Conservation (phyloP, 345 rosid genomes). For the Capsella bursapastoris region DNA sequence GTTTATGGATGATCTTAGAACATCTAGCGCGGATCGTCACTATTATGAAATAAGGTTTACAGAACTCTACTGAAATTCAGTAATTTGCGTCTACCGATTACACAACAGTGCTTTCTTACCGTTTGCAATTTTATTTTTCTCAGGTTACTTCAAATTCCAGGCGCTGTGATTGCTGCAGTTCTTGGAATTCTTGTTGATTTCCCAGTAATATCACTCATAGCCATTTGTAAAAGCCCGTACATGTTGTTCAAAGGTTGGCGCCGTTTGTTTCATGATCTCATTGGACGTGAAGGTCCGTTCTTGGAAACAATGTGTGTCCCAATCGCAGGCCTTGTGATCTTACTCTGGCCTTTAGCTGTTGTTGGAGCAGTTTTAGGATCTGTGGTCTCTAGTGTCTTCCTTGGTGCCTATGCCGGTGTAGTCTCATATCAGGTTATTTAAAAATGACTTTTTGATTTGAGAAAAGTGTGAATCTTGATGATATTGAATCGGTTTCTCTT, state of each 20-base stretch:
- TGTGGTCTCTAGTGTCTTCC: slow-evolving; percentile 71
- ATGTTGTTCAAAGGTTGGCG: slow-evolving; percentile 97
- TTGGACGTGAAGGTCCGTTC: slow-evolving; percentile 98
- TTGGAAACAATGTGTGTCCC: slow-evolving; percentile 98
- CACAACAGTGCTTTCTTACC: not conserved
- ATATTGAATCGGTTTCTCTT: slow-evolving; percentile 9
- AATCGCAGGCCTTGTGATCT: slow-evolving; percentile 90
- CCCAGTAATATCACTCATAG: slow-evolving; percentile 68
- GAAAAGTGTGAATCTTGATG: not conserved
- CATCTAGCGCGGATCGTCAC: slow-evolving; percentile 55
- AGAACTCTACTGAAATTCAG: not conserved
- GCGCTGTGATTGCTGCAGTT: slow-evolving; percentile 62
- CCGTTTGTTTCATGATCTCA: slow-evolving; percentile 90
- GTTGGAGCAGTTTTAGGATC: slow-evolving; percentile 88
- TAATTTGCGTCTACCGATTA: not conserved
- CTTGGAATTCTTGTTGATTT: slow-evolving; percentile 76
- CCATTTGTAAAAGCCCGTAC: slow-evolving; percentile 81
- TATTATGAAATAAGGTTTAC: slow-evolving; percentile 86
- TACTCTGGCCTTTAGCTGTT: slow-evolving; percentile 97
- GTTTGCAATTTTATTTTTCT: slow-evolving; percentile 10
- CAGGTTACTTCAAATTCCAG: slow-evolving; percentile 78
- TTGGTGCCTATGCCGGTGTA: slow-evolving; percentile 84
- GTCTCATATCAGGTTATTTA: slow-evolving; percentile 63
- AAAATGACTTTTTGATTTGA: not conserved
- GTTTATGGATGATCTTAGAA: slow-evolving; percentile 69